Evolutionary conservation across 805 yeast genomes (phyloP), one percentile per base, ranked within the genome.

Genomic region (Wickerhamiella azyma): DNA sequence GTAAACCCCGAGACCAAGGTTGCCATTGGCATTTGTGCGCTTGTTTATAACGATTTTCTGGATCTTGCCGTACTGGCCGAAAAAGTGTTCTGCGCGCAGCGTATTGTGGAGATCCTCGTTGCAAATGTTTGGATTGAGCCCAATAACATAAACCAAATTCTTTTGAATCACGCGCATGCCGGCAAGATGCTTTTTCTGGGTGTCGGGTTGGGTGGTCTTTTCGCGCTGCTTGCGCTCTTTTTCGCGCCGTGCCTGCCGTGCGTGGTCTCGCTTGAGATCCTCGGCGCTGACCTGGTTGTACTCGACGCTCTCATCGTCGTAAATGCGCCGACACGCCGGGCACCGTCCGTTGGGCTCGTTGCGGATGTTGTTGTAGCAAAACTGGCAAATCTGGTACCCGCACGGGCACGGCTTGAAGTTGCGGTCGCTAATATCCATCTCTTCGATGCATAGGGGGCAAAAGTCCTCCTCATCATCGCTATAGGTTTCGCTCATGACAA

Each of bases 371-470:
- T 92, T 92, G 71, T 89, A 92, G 64, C 99, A 92, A 61, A 92
- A 92, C 70, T 89, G 97, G 64, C 99, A 92, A 48, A 92, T 84
- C 63, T 94, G 96, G 59, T 92, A 92, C 16, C 99, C 99, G 68
- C 99, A 92, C 1, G 97, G 97, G 69, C 99, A 92, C n/a, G 99
- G 99, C 63, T 82, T 85, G 71, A 92, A 92, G 67, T 86, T 85
- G 59, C 83, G 85, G 65, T 92, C 98, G 14, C 94, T 82, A 41
- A 89, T 78, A 64, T 92, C 99, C 86, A 92, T 80, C 62, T 92
- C 96, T 66, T 92, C 99, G 59, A 88, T 89, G 69, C 99, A 92
- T 52, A 92, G 75, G 47, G 98, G 98, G 66, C 81, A 80, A 53
- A 72, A 70, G 53, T 83, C 94, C 54, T 79, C 89, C 55, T 82